Evolutionary conservation across 371 early-diverging fungal species (phyloP), one percentile per base, ranked within the genome.

Genomic region (Zopfochytrium polystomum): DNA sequence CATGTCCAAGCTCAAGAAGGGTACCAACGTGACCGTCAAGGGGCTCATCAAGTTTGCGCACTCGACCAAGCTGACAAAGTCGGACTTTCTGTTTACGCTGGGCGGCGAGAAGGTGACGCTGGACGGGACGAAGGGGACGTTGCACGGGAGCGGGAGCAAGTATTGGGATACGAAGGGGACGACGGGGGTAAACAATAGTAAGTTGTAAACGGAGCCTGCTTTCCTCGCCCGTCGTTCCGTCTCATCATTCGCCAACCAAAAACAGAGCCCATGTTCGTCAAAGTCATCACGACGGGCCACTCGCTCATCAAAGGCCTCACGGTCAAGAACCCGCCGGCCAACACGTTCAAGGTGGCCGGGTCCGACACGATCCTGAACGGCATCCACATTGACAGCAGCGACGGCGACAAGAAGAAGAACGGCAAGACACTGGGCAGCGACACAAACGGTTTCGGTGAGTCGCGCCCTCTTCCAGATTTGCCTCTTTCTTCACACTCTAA

Each of bases 131-230:
- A 22, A 25, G 9, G 49, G 13, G 9, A 48, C 25, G n/a, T n/a
- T n/a, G n/a, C 49, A 48, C 7, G 18, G 11, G 57, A 20, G 49
- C 23, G 51, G 55, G 25, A 13, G 52, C 63, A 20, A 30, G 13
- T 71, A 63, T 57, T 73, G 67, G 67, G 71, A 73, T 30, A 68
- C 72, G 15, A 66, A 67, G 49, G 73, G 73, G 20, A 46, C 53
- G 27, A 71, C 66, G 58, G 66, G 71, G 7, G 73, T 67, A 20
- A 23, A 50, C 53, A 33, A 26, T 26, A 58, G 62, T 20, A 66
- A 63, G 32, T 46, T 70, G n/a, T 59, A 72, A 9, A 38, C 11
- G 11, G n/a, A 38, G 9, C n/a, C 42, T 38, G n/a, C 11, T n/a
- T n/a, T 38, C 42, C 11, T 38, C 42, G n/a, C 42, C 42, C 11